Conservation (phyloP, 164 flowering plant species). For the Tinospora cordifolia region DNA sequence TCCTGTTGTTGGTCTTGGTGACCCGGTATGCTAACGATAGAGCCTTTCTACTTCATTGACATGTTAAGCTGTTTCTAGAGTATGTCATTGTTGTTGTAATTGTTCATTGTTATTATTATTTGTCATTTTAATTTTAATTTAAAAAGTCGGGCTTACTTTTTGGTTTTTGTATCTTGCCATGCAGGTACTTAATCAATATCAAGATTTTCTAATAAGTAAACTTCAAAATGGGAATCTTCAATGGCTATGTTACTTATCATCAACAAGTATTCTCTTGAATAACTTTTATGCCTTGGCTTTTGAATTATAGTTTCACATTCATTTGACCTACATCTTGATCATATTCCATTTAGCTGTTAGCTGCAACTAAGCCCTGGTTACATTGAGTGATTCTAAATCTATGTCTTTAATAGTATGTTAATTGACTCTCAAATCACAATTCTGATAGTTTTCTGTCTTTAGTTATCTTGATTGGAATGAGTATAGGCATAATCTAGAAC, state of each 20-base stretch:
- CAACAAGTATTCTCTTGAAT: slow-evolving; percentile 48
- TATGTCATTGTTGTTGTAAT: too few relatives aligned
- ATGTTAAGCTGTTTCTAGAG: neutral
- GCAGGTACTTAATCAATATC: slow-evolving; percentile 54
- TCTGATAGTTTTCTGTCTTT: too few relatives aligned
- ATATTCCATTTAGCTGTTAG: too few relatives aligned
- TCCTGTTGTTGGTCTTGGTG: slow-evolving; percentile 56
- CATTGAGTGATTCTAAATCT: too few relatives aligned
- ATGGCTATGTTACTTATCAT: slow-evolving; percentile 83
- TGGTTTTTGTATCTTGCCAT: neutral
- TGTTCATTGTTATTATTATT: neutral
- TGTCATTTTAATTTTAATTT: neutral
- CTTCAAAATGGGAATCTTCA: slow-evolving; percentile 44
- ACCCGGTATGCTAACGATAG: slow-evolving; percentile 49
- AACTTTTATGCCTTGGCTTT: neutral
- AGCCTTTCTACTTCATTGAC: neutral
- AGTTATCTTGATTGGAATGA: too few relatives aligned
- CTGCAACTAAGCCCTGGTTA: too few relatives aligned
- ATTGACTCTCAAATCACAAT: too few relatives aligned
- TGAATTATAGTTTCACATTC: neutral
- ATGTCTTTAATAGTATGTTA: too few relatives aligned
- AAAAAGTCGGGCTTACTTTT: neutral
- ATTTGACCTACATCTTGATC: neutral
- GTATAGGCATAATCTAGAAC: too few relatives aligned
- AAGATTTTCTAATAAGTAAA: slow-evolving; percentile 31